Evolutionary conservation across 495 filamentous ascomycete genomes (phyloP), one percentile per base, ranked within the genome.

Genomic region (Pseudevernia furfuracea): DNA sequence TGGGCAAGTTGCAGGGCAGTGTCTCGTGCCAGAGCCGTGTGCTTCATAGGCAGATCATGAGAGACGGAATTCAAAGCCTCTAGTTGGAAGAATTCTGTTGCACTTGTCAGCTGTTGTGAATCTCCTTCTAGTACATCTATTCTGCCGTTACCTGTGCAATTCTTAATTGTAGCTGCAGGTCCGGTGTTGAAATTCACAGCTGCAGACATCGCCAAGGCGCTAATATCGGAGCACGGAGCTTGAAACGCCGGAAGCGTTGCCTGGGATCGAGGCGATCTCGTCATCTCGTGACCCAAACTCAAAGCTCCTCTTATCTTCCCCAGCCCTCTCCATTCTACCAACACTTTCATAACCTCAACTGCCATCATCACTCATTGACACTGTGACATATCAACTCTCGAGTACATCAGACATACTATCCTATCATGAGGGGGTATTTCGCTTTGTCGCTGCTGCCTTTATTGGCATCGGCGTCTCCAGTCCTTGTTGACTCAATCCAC

Each of bases 401-500:
- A 38, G 60, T 23, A 52, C 57, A 49, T 32, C 68, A 61, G 74
- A 64, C 39, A 44, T 46, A 43, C 34, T 32, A 32, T 30, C n/a
- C 71, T 78, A 88, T 77, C 73, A 95, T 94, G 90, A 91, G 85
- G 80, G 85, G 83, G 78, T 69, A 87, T 74, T 64, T 87, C 73
- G 78, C 82, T 72, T 82, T 93, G 72, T 73, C 80, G 63, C 66
- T 85, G 66, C 78, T 91, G 64, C 87, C 87, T 67, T 75, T 84
- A 71, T 79, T 87, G 75, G 85, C 84, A 65, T 81, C 84, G 69
- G 89, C 91, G 58, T 89, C 90, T 59, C 92, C 93, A 67, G 78
- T 89, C 46, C 81, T 89, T 69, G 81, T 87, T 64, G 87, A 86
- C 68, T 88, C 91, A 68, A 89, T 94, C 74, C 88, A 95, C 76